A percentile compares a stretch with the other conserved stretches of the same genome.
Conservation (phyloP, 306 rosid genomes). For the Begonia masoniana region DNA sequence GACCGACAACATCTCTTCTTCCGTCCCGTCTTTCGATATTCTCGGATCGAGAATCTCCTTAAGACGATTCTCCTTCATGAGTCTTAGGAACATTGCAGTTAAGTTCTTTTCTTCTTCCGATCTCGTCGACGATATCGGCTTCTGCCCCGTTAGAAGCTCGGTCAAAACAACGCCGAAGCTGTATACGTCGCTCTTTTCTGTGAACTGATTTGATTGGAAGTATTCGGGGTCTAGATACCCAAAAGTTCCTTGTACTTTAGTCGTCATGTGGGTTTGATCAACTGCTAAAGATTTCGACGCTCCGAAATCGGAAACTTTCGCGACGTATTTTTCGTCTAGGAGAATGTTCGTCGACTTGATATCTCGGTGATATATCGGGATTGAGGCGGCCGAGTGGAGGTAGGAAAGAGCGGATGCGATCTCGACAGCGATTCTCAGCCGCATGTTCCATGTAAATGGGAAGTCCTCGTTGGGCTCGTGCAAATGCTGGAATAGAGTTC, state of each 20-base stretch:
- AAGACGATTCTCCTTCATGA: conserved; percentile 19
- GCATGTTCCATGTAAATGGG: conserved; percentile 29
- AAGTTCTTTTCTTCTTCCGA: conserved; percentile 22
- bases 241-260: conserved; percentile 42
- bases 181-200: conserved; percentile 32
- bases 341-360: conserved; percentile 50
- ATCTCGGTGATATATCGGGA: conserved; percentile 50
- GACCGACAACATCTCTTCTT: conserved; percentile 18
- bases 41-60: conserved; percentile 22
- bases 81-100: conserved; percentile 25
- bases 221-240: conserved; percentile 66
- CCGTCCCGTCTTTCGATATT: conserved; percentile 21
- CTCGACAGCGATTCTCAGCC: conserved; percentile 45
- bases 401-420: conserved; percentile 59
- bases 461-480: conserved; percentile 12
- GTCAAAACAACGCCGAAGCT: conserved; percentile 50
- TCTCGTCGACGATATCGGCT: conserved; percentile 21
- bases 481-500: conserved; percentile 37
- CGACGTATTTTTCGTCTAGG: conserved; percentile 24
- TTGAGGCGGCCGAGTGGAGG: conserved; percentile 50
- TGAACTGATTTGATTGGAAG: conserved; percentile 36
- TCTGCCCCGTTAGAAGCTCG: conserved; percentile 37
- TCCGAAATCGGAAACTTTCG: conserved; percentile 31
- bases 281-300: conserved; percentile 40
- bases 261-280: conserved; percentile 51